Base-by-base conservation (phyloP, 225 moss, liverwort and hornwort species). In the Thuidium tamariscinum region DNA sequence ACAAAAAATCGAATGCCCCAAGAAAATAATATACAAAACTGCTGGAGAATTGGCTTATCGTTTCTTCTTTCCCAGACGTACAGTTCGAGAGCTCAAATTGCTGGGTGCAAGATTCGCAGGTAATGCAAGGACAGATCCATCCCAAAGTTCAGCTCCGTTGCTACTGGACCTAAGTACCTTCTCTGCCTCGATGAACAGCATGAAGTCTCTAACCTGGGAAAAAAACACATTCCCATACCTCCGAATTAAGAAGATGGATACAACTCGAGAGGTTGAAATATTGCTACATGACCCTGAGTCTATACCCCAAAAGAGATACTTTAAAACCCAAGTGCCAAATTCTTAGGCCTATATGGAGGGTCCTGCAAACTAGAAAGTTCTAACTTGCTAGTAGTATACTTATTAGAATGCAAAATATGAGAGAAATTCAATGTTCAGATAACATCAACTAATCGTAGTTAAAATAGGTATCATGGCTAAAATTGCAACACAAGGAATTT, bases 181-280 rank as follows among this genome's bases (percentile, higher is more conserved):
- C 92, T 97, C 94, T 21, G 98, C 95, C 88, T 99, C 95, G 49
- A 99, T 99, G 71, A 91, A 94, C 19, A 99, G 89, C 95, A 95
- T 99, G 67, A 95, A 95, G 80, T 99, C 98, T 86, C 98, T 90
- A 11, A 97, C 97, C 97, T 97, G 93, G 90, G 74, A 55, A 82
- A 87, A 59, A n/a, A n/a, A n/a, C n/a, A 26, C 51, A 89, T 54
- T 51, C 52, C 60, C 74, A 74, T n/a, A 54, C 68, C 63, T 48
- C 54, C 54, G 60, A 16, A 14, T 52, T 84, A 44, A 46, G 27
- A 39, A 80, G 83, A 83, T 39, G 75, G 29, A 83, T 37, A 68
- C 65, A 48, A 79, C 42, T 42, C 27, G 62, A 34, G 71, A 52
- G 68, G 46, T 61, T 71, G 72, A 74, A 65, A 81, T 48, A 46